Conservation (phyloP, 306 rosid genomes). For the Lathyrus tuberosus region DNA sequence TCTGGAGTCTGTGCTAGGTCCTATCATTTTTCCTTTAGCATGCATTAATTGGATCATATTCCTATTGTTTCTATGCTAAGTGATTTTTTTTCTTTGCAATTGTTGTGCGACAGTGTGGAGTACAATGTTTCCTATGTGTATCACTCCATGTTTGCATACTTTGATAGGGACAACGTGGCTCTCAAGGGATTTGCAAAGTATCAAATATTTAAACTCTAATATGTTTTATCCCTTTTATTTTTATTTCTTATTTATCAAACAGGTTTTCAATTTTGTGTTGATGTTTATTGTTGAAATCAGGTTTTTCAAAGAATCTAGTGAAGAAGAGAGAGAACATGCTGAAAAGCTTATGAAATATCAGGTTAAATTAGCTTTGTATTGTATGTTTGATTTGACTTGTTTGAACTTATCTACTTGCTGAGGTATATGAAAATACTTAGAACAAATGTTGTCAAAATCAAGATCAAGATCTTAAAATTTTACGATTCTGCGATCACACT, state of each 20-base stretch:
- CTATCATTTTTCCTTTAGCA: not conserved
- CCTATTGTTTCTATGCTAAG: conserved; percentile 11
- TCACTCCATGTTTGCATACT: conserved; percentile 67
- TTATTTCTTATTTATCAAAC: conserved; percentile 19
- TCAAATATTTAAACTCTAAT: not conserved
- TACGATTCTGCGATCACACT: too few relatives aligned
- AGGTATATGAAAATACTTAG: too few relatives aligned
- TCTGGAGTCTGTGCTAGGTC: too few relatives aligned
- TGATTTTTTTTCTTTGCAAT: conserved; percentile 1
- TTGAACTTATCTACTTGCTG: not conserved
- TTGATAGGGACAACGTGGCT: conserved; percentile 65
- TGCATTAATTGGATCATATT: not conserved
- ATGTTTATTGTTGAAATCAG: conserved; percentile 36
- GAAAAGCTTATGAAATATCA: conserved; percentile 63
- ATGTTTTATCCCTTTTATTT: not conserved
- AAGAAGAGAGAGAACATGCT: conserved; percentile 62
- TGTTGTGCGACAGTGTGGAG: conserved; percentile 53
- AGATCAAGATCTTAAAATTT: too few relatives aligned
- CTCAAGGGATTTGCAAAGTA: conserved; percentile 64
- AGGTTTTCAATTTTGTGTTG: not conserved
- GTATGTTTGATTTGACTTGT: conserved; percentile 1
- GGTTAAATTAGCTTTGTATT: conserved; percentile 27
- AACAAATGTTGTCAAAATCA: too few relatives aligned
- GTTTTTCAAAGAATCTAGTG: conserved; percentile 59
- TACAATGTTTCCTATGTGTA: conserved; percentile 65